Conservation (phyloP, 176 grass and related monocot genomes). For the Phyllostachys edulis region DNA sequence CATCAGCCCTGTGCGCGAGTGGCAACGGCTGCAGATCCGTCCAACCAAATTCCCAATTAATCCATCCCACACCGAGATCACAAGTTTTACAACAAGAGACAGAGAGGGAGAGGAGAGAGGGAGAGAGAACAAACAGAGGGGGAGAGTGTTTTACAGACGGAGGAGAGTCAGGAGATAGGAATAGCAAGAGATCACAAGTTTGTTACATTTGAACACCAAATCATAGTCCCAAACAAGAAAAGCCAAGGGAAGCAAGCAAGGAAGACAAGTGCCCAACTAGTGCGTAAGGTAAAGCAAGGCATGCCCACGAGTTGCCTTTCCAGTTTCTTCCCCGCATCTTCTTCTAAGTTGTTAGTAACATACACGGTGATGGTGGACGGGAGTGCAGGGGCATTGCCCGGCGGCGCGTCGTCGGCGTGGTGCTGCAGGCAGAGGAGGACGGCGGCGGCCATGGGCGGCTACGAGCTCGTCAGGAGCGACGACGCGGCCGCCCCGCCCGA, state of each 20-base stretch:
- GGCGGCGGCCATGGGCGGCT: constrained; percentile 32
- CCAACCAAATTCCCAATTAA: background rate
- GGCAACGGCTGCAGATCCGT: background rate
- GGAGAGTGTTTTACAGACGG: background rate
- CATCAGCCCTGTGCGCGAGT: background rate
- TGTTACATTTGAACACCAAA: background rate
- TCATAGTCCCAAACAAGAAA: background rate
- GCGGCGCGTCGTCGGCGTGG: background rate
- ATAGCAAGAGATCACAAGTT: background rate
- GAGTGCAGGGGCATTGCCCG: constrained; percentile 26
- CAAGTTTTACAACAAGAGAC: background rate
- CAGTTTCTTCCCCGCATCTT: background rate
- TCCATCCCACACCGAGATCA: background rate
- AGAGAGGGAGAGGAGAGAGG: too few species aligned
- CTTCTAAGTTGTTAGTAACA: too few species aligned
- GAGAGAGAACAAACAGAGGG: too few species aligned
- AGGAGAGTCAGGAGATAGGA: background rate
- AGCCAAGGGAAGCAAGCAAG: background rate
- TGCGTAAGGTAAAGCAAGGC: background rate
- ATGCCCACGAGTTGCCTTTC: background rate
- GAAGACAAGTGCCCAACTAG: background rate
- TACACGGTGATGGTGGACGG: background rate
- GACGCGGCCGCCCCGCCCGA: constrained; percentile 21
- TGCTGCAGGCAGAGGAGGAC: constrained; percentile 35
- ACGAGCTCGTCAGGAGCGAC: constrained; percentile 50